Base-by-base conservation (phyloP, 805 yeast species). In the Kodamaea lidongshanica region DNA sequence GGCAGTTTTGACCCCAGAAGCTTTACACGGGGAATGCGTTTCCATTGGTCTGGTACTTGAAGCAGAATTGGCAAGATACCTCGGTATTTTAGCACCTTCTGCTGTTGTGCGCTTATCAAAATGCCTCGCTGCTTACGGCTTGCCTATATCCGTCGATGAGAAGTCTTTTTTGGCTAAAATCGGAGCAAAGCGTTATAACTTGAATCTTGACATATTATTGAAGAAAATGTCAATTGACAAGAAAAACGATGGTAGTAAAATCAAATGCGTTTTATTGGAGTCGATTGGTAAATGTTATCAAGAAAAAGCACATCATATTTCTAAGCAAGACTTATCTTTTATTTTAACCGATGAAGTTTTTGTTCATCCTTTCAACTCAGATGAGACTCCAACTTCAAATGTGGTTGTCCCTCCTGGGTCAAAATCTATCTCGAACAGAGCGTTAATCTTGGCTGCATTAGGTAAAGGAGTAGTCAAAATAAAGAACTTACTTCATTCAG, bases 1-100 rank as follows among this genome's bases (percentile, higher is more conserved):
- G 64, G 97, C 98, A n/a, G 77, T 92, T 19, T 67, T 92, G 39
- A 88, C 97, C 4, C 98, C 98, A 6, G 86, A 88, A 56, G 92
- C 95, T 14, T 70, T 92, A 25, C 98, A 92, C 50, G 98, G 98
- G 37, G 98, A 92, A 60, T 92, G 98, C 70, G 98, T 92, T n/a
- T 72, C 97, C n/a, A 72, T 92, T 38, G 98, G 98, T 41, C 82
- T 87, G 72, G 79, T 92, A 19, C 72, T 78, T 48, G 98, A 92
- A 58, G 97, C 97, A 4, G 98, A 92, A 58, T 69, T 92, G 41
- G 72, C 96, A n/a, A 75, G 98, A 50, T 86, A 85, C 56, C 66
- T 84, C 48, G 96, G 96, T 14, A 73, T 85, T 31, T 64, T 92
- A 41, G 74, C 94, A 1, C 92, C 97, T 4, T 89, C 86, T 3